phyloP scores from a whole-genome alignment of 2,329 filamentous ascomycete genomes.

The Arthroderma uncinatum region DNA sequence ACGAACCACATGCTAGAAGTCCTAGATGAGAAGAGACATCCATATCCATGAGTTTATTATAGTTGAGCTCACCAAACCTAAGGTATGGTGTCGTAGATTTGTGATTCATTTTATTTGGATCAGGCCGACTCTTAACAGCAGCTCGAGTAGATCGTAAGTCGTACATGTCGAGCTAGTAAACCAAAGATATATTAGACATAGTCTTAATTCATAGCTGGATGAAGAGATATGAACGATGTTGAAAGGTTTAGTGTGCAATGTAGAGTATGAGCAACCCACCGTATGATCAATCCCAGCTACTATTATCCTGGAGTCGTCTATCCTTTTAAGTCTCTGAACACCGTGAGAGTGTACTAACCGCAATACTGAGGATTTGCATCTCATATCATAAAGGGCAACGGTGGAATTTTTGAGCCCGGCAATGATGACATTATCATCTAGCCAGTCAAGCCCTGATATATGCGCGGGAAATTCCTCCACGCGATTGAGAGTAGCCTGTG shows the following conservation, averaged over 20 bases:
- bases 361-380: constrained; percentile 23
- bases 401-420: constrained; percentile 26
- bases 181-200: not conserved
- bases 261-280: constrained; percentile 3
- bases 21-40: constrained; percentile 30
- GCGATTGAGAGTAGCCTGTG: constrained; percentile 23
- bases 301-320: constrained; percentile 28
- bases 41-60: constrained; percentile 23
- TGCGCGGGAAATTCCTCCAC: constrained; percentile 14
- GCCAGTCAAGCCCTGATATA: constrained; percentile 30
- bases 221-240: not conserved
- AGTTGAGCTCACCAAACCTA: constrained; percentile 25
- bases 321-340: constrained; percentile 26
- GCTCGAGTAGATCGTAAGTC: constrained; percentile 29
- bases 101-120: constrained; percentile 21
- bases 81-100: constrained; percentile 28
- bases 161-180: constrained; percentile 31
- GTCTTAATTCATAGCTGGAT: not conserved
- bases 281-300: constrained; percentile 17
- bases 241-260: not conserved
- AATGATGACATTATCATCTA: constrained; percentile 27
- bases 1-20: constrained; percentile 30
- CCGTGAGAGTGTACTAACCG: constrained; percentile 27
- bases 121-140: constrained; percentile 20
- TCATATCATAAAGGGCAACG: constrained; percentile 28